These are phyloP conservation scores for Stropharia rugosoannulata DNA, from an alignment of 768 basidiomycete genomes.

Conservation along the genomic window DNA sequence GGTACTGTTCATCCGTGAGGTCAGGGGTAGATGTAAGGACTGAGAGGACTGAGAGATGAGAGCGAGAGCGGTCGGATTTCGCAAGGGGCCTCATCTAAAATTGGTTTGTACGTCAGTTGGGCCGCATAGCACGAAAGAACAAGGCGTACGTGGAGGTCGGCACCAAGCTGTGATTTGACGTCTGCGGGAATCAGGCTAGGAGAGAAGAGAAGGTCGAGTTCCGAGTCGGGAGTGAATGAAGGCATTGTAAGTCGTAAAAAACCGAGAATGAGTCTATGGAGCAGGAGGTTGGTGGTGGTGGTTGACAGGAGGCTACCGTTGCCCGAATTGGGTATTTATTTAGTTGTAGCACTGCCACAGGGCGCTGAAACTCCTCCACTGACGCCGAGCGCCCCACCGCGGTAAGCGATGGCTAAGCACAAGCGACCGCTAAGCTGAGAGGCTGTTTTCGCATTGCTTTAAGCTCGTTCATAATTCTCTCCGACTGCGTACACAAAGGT, in stretches of 20 bases:
- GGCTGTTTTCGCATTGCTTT: no score
- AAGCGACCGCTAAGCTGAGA: no score
- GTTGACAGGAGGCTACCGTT: not conserved
- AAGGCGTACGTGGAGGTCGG: constrained; percentile 63
- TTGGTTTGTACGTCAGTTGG: not conserved
- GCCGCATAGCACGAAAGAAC: not conserved
- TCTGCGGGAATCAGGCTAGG: constrained; percentile 67
- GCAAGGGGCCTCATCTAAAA: constrained; percentile 86
- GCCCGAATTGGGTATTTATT: no score
- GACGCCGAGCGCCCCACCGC: no score
- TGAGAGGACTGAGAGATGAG: constrained; percentile 81
- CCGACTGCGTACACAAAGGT: no score
- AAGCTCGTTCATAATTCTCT: no score
- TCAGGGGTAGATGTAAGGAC: constrained; percentile 75
- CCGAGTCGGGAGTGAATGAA: constrained; percentile 54
- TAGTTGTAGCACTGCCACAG: no score
- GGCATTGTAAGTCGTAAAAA: constrained; percentile 11
- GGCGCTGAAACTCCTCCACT: no score
- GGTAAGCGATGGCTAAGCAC: no score
- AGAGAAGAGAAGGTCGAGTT: constrained; percentile 79
- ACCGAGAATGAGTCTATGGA: not conserved
- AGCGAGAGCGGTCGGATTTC: constrained; percentile 76
- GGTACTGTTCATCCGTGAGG: constrained; percentile 66
- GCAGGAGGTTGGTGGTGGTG: not conserved
- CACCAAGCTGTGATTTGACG: constrained; percentile 57